Percentiles rank a stretch among this genome's conserved stretches.
Conservation (phyloP, 2,329 filamentous ascomycete genomes). For the Pyricularia sp. region DNA sequence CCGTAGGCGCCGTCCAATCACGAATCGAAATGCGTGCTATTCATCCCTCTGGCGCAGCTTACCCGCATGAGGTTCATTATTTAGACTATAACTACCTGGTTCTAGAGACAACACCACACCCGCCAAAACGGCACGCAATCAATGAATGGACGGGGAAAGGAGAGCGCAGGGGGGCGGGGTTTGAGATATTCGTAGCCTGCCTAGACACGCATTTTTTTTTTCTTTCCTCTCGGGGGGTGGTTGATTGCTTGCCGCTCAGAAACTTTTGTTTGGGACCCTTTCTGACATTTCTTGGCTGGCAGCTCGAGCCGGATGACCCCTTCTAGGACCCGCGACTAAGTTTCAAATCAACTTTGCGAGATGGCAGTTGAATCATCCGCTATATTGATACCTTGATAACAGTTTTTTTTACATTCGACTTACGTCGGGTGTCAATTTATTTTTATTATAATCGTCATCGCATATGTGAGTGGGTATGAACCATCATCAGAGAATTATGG, state of each 20-base stretch:
- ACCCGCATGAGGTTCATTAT: not conserved
- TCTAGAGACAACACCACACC: not conserved
- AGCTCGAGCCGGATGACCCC: not conserved
- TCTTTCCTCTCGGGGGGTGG: not conserved
- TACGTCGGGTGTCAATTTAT: not conserved
- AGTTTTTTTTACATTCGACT: not conserved
- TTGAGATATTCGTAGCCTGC: not conserved
- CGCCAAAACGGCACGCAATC: not conserved
- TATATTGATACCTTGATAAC: no score
- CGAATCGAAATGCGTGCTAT: not conserved
- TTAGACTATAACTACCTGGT: no score
- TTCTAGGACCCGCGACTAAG: not conserved
- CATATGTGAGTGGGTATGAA: not conserved
- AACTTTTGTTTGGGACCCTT: not conserved
- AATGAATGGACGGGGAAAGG: not conserved
- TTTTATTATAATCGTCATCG: not conserved
- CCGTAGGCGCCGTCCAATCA: not conserved
- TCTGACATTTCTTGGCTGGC: not conserved
- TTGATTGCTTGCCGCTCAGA: not conserved
- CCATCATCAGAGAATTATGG: not conserved
- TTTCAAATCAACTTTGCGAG: not conserved
- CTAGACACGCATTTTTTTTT: not conserved
- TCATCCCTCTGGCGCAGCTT: not conserved
- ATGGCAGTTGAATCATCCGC: not conserved
- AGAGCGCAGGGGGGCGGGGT: not conserved